A percentile compares a stretch with the other conserved stretches of the same genome.
phyloP scores from a whole-genome alignment of 2,329 filamentous ascomycete species.

The Nemania sp. region DNA sequence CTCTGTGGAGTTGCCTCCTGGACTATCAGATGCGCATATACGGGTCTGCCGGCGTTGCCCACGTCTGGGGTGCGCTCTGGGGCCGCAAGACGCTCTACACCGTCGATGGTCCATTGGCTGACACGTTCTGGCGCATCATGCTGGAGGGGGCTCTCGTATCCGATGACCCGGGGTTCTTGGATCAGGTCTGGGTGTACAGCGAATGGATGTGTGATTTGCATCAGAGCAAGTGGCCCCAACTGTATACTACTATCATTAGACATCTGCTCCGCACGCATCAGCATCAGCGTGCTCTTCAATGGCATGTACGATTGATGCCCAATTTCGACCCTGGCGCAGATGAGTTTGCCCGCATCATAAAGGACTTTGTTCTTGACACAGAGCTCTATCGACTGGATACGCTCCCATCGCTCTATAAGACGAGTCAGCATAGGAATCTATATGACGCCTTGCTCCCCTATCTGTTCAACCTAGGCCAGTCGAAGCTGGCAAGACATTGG shows the following conservation, averaged over 20 bases:
- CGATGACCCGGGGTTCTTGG: slow-evolving; percentile 39
- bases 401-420: slow-evolving; percentile 51
- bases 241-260: slow-evolving; percentile 53
- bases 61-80: slow-evolving; percentile 40
- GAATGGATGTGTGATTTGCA: slow-evolving; percentile 47
- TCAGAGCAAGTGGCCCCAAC: slow-evolving; percentile 50
- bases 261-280: slow-evolving; percentile 46
- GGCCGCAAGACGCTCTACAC: slow-evolving; percentile 38
- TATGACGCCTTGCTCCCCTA: slow-evolving; percentile 58
- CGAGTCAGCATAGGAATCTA: slow-evolving; percentile 46
- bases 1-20: slow-evolving; percentile 38
- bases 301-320: slow-evolving; percentile 52
- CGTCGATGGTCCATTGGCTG: slow-evolving; percentile 31
- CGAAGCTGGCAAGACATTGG: slow-evolving; percentile 51
- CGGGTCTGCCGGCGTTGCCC: slow-evolving; percentile 33
- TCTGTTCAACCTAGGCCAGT: slow-evolving; percentile 52
- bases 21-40: slow-evolving; percentile 39
- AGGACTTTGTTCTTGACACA: slow-evolving; percentile 45
- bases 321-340: slow-evolving; percentile 47
- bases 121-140: slow-evolving; percentile 39
- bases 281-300: slow-evolving; percentile 46
- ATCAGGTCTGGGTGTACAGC: slow-evolving; percentile 44
- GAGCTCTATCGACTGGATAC: slow-evolving; percentile 44
- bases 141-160: slow-evolving; percentile 40
- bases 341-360: slow-evolving; percentile 47